Base-by-base conservation (phyloP, 2,329 filamentous ascomycete genomes). In the Amauroascus verrucosus region DNA sequence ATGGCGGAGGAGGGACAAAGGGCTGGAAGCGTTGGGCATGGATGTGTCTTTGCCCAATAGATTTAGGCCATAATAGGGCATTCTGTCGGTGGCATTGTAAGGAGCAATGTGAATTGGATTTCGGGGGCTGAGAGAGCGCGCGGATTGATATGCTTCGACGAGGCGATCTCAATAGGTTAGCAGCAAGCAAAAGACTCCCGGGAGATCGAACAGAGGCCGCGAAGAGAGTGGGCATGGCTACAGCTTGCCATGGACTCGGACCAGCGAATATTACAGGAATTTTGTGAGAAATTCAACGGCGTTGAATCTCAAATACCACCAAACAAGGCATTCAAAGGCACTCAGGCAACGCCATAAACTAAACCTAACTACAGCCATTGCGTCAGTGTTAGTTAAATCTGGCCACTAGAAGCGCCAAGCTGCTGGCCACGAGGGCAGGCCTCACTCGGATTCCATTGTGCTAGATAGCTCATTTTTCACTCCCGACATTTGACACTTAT, bases 1-100 rank as follows among this genome's bases (percentile, higher is more conserved):
- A 79, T 5, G 90, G 90, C 3, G 86, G 82, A 0, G 89, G 89
- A 5, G 90, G 90, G 0, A 80, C 77, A 61, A 89, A 79, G 13
- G 83, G 80, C 35, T 58, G 56, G 45, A 57, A 59, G 14, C 49
- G 54, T 38, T 52, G 54, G 18, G 48, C 43, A 32, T 56, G 51
- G 30, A 57, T 50, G 40, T 32, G 16, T 13, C 43, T 16, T 14
- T 43, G 40, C 28, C 38, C 26, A 18, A 37, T 6, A 2, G 20
- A 18, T 26, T 20, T 35, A 18, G 8, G 26, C 1, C n/a, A 3
- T 26, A 24, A n/a, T 22, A 14, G 7, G 6, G 30, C 6, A 11
- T 18, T 26, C 9, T 46, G 43, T 30, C 20, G 50, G 18, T 5
- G 13, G 6, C 3, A 22, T n/a, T 26, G 44, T 32, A 9, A 41